Evolutionary conservation across 2,329 filamentous ascomycete species (phyloP).

Genomic region (Diaporthe destruens): DNA sequence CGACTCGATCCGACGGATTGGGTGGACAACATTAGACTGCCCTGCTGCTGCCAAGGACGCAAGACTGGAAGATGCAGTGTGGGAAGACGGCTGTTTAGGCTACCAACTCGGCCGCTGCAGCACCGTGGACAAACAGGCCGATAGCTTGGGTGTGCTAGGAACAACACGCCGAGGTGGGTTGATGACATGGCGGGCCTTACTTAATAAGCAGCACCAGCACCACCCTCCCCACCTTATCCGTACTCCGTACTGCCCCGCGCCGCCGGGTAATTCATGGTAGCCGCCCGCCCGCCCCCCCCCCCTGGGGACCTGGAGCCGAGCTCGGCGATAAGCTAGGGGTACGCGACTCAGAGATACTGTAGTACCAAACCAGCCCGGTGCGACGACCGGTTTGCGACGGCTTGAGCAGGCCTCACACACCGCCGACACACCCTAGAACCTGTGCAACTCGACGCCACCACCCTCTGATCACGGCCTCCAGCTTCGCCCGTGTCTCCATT

Average conservation of each 20-base stretch:
- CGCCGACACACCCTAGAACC: slow-evolving; percentile 3
- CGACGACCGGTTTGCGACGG: slow-evolving; percentile 38
- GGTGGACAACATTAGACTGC: slow-evolving; percentile 20
- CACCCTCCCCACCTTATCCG: slow-evolving; percentile 3
- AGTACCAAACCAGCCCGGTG: slow-evolving; percentile 1
- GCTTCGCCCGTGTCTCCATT: slow-evolving; percentile 19
- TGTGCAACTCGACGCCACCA: slow-evolving; percentile 9
- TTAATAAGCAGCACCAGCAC: slow-evolving; percentile 29
- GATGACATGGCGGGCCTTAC: slow-evolving; percentile 21
- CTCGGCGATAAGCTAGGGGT: slow-evolving; percentile 33
- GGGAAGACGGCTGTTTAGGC: slow-evolving; percentile 28
- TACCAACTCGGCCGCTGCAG: background rate
- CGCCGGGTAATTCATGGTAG: background rate
- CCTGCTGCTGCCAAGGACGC: too few species aligned
- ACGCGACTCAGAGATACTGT: slow-evolving; percentile 1
- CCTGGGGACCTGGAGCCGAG: slow-evolving; percentile 32
- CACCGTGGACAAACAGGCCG: slow-evolving; percentile 13
- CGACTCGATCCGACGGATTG: slow-evolving; percentile 23
- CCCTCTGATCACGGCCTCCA: slow-evolving; percentile 8
- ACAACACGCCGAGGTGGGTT: slow-evolving; percentile 27
- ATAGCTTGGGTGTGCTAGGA: slow-evolving; percentile 21
- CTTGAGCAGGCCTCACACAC: slow-evolving; percentile 21
- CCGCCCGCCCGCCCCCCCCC: too few species aligned
- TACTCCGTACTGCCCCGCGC: too few species aligned
- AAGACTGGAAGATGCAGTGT: slow-evolving; percentile 1